Percentiles rank a stretch among this genome's conserved stretches.
These are phyloP conservation scores for Didymella sp. DNA, from an alignment of 2,329 filamentous ascomycete species.

Conservation along the genomic window DNA sequence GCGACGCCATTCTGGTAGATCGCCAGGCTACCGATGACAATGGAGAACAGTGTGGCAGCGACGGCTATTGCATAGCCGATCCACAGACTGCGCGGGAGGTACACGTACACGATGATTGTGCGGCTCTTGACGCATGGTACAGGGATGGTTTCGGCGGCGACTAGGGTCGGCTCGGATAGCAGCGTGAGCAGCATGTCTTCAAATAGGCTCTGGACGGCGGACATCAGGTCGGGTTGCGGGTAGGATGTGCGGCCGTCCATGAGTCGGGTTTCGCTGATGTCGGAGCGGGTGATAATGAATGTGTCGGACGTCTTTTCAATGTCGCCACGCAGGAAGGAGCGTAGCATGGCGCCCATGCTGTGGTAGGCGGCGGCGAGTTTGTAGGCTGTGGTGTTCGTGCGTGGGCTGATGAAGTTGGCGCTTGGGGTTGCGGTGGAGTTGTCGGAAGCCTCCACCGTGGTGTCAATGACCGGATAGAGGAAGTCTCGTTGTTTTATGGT, in stretches of 20 bases:
- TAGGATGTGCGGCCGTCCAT: constrained; percentile 40
- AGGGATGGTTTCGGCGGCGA: constrained; percentile 30
- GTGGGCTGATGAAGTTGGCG: constrained; percentile 35
- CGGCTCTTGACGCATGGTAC: constrained; percentile 40
- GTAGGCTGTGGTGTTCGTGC: constrained; percentile 33
- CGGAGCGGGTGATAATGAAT: constrained; percentile 42
- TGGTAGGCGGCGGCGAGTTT: constrained; percentile 46
- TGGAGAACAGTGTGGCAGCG: constrained; percentile 35
- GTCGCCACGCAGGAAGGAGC: constrained; percentile 45
- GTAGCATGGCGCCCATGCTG: constrained; percentile 42
- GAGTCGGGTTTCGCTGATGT: constrained; percentile 46
- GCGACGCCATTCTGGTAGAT: constrained; percentile 48
- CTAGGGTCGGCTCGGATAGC: constrained; percentile 43
- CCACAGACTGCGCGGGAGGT: constrained; percentile 44
- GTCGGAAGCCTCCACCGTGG: constrained; percentile 29
- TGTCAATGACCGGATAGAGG: constrained; percentile 40
- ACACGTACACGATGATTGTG: constrained; percentile 40
- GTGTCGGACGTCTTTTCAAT: constrained; percentile 31
- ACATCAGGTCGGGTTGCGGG: constrained; percentile 38
- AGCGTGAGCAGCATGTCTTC: constrained; percentile 50
- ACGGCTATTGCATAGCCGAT: constrained; percentile 48
- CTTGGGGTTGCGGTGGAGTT: constrained; percentile 25
- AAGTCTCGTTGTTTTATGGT: constrained; percentile 38
- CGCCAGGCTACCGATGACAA: constrained; percentile 42
- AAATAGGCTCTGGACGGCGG: constrained; percentile 40